These are phyloP conservation scores for Cyamopsis tetragonoloba DNA, from an alignment of 306 rosid species.

Conservation along the genomic window DNA sequence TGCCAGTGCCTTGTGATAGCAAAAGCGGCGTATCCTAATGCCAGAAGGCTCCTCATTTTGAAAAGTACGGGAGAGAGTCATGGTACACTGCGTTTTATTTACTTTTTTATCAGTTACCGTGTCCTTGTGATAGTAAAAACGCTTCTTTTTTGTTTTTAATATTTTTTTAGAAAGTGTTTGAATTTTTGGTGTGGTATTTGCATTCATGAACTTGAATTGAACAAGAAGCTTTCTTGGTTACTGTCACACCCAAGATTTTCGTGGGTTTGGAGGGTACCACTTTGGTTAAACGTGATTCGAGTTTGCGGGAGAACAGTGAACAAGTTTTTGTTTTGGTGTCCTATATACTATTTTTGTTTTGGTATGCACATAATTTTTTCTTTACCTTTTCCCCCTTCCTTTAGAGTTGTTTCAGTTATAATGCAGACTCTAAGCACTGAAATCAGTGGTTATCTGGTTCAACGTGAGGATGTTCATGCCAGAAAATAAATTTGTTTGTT, in stretches of 20 bases:
- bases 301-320: background rate
- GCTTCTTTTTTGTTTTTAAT: too few relatives aligned
- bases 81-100: too few relatives aligned
- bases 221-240: background rate
- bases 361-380: background rate
- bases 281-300: background rate
- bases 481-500: background rate
- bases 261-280: background rate
- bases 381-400: too few relatives aligned
- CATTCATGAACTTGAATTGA: background rate
- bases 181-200: background rate
- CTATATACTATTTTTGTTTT: too few relatives aligned
- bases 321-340: background rate
- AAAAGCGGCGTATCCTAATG: too few relatives aligned
- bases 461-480: background rate
- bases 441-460: background rate
- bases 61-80: too few relatives aligned
- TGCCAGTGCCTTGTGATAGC: too few relatives aligned
- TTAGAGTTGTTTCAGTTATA: background rate
- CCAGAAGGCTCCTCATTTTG: too few relatives aligned
- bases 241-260: background rate
- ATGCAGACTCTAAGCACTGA: background rate
- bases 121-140: too few relatives aligned
- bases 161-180: too few relatives aligned
- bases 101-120: too few relatives aligned